A percentile compares a stretch with the other conserved stretches of the same genome.
phyloP scores from a whole-genome alignment of 768 basidiomycete genomes.

The Suillus discolor region DNA sequence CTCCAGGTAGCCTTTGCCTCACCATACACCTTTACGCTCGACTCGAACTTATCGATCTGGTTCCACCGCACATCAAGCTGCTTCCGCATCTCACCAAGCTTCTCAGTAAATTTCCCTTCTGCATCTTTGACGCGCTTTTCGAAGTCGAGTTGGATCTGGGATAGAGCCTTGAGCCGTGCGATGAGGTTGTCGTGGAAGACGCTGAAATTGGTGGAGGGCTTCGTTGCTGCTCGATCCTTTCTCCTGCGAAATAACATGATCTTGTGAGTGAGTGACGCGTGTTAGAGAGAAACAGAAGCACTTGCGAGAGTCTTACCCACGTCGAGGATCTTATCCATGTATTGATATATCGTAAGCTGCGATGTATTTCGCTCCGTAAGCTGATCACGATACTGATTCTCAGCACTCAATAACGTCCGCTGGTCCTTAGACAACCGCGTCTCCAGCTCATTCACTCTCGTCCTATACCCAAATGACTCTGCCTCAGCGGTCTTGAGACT shows the following conservation, averaged over 20 bases:
- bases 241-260: conserved; percentile 48
- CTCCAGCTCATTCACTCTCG: conserved; percentile 76
- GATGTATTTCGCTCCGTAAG: conserved; percentile 92
- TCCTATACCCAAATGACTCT: conserved; percentile 62
- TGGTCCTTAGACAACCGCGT: conserved; percentile 81
- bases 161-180: conserved; percentile 80
- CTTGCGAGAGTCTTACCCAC: conserved; percentile 83
- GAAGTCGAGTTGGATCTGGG: conserved; percentile 83
- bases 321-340: conserved; percentile 91
- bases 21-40: conserved; percentile 76
- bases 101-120: conserved; percentile 73
- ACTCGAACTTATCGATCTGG: conserved; percentile 92
- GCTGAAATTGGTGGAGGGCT: conserved; percentile 91
- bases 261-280: not conserved
- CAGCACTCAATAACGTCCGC: conserved; percentile 65
- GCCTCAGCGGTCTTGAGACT: conserved; percentile 66
- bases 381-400: conserved; percentile 88
- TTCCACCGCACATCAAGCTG: conserved; percentile 89
- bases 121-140: conserved; percentile 83
- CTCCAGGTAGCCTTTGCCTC: conserved; percentile 86
- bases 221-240: conserved; percentile 81
- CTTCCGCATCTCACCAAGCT: conserved; percentile 76
- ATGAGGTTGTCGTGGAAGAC: conserved; percentile 96
- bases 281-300: not conserved
- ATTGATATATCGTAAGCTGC: conserved; percentile 90